Percentiles rank a stretch among this genome's conserved stretches.
Conservation (phyloP, 306 rosid species). For the Dalbergia cultrata region DNA sequence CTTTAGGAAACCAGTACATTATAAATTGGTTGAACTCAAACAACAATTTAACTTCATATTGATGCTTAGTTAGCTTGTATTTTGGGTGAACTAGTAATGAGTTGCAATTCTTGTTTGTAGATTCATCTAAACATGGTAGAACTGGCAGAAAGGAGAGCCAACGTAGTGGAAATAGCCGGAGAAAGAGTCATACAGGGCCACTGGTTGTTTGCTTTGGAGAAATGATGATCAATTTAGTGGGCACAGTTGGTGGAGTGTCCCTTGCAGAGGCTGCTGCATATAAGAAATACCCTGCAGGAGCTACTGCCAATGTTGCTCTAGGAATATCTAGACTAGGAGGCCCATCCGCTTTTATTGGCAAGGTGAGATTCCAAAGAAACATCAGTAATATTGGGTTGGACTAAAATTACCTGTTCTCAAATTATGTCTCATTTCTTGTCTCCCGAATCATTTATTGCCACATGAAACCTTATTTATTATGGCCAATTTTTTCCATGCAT, state of each 20-base stretch:
- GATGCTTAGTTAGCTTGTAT: too few relatives aligned
- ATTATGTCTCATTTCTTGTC: too few relatives aligned
- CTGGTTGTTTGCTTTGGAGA: constrained; percentile 54
- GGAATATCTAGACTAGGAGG: constrained; percentile 49
- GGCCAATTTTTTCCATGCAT: background rate
- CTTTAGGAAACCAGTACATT: background rate
- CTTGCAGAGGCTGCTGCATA: constrained; percentile 45
- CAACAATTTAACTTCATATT: background rate
- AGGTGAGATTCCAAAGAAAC: constrained; percentile 39
- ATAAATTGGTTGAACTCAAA: background rate
- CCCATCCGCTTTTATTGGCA: constrained; percentile 52
- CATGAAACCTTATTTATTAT: background rate
- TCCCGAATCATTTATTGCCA: too few relatives aligned
- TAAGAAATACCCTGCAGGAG: constrained; percentile 49
- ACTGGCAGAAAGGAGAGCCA: background rate
- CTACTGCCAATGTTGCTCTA: constrained; percentile 50
- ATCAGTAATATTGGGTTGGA: background rate
- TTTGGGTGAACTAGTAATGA: background rate
- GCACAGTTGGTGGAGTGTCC: constrained; percentile 36
- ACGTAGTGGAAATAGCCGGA: background rate
- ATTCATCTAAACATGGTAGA: constrained; percentile 8
- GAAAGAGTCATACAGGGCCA: background rate
- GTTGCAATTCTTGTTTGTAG: constrained; percentile 39
- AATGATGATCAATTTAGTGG: constrained; percentile 49
- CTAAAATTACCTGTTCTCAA: too few relatives aligned